Conservation (phyloP, 441 rosid genomes). For the Populus hybrid region DNA sequence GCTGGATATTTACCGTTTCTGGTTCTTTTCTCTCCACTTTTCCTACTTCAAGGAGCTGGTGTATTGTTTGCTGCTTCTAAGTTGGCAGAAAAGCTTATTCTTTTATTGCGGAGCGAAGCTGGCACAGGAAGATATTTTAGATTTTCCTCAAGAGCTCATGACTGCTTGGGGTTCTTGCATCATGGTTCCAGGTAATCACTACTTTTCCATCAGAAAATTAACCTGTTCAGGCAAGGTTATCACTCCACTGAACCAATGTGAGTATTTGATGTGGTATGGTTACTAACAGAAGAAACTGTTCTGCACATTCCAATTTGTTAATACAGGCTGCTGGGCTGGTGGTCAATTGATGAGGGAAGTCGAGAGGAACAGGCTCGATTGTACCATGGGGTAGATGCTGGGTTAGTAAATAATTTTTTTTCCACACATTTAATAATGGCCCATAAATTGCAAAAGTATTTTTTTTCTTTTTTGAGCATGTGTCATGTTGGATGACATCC, state of each 20-base stretch:
- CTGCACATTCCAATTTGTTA: conserved; percentile 16
- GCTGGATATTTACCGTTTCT: conserved; percentile 87
- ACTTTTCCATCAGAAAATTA: conserved; percentile 8
- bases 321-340: conserved; percentile 90
- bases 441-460: background rate
- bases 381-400: conserved; percentile 63
- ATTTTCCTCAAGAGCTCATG: conserved; percentile 66
- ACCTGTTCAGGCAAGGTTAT: background rate
- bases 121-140: conserved; percentile 68
- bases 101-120: conserved; percentile 56
- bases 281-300: conserved; percentile 6
- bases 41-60: conserved; percentile 80
- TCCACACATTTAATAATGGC: conserved; percentile 4
- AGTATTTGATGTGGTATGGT: conserved; percentile 2
- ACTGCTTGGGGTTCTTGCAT: conserved; percentile 82
- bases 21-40: conserved; percentile 80
- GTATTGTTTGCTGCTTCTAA: conserved; percentile 73
- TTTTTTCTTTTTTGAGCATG: background rate
- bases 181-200: conserved; percentile 88
- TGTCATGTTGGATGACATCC: background rate
- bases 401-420: conserved; percentile 45
- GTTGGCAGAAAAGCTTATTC: conserved; percentile 66
- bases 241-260: background rate
- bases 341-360: conserved; percentile 98
- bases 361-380: conserved; percentile 89